Base-by-base conservation (phyloP, 2,329 filamentous ascomycete genomes). In the Epichloe sp. region DNA sequence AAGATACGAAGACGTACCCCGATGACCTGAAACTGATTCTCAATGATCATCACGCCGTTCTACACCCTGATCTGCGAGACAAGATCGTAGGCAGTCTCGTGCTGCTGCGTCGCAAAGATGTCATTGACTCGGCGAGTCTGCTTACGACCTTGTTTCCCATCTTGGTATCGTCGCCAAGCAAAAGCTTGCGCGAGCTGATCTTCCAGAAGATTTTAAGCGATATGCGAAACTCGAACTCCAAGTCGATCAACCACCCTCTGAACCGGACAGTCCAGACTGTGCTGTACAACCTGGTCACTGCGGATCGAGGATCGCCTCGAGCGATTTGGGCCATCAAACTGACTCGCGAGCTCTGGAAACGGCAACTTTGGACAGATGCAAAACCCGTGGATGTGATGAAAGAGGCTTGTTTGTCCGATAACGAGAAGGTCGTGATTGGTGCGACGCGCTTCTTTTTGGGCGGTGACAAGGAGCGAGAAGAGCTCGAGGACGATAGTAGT, bases 321-420 rank as follows among this genome's bases (percentile, higher is more conserved):
- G 88, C 86, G 4, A 76, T 98, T 47, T 98, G 93, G 93, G 89
- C 93, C 3, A 88, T 96, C 54, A 96, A 96, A 68, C 79, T 98
- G 56, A 95, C 90, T 4, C 79, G 91, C 55, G 93, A 98, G 71
- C 74, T 98, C 62, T 98, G 93, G 93, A 95, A 90, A 69, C 80
- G 91, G 45, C 90, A 96, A 60, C 83, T 97, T 56, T 98, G 93
- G 93, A 88, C 86, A 10, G 93, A 98, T 61, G 80, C 89, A 2
- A 93, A 90, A 65, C 83, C 91, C 0, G 93, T 97, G n/a, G 89
- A 95, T 62, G 87, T 97, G 57, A 97, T 98, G 90, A 95, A 95
- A 69, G 86, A 95, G 68, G 89, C 91, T 0, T 83, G 85, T 50
- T 71, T 98, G 52, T 82, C 88, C 3, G 85, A 95, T 48, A 95